These are phyloP conservation scores for Linum trigynum DNA, from an alignment of 345 rosid genomes.

Conservation along the genomic window DNA sequence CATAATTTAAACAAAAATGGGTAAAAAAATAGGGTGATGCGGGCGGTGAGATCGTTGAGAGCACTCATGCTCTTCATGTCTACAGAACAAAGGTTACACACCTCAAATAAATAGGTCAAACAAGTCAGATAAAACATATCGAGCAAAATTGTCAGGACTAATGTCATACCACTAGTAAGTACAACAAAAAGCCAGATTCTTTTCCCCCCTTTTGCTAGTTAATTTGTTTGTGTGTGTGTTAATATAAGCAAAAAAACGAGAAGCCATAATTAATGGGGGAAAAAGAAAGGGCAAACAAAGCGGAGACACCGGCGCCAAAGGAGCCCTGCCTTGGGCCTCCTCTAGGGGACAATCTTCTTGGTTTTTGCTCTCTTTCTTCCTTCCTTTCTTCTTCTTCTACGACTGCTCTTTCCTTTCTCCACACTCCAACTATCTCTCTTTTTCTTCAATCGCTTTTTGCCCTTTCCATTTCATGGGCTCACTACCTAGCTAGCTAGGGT, in stretches of 20 bases:
- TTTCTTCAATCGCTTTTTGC: constrained; percentile 14
- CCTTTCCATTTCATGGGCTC: background rate
- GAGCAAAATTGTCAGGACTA: no score
- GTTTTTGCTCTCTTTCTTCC: background rate
- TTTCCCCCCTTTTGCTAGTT: background rate
- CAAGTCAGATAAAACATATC: no score
- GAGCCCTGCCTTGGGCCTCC: constrained; percentile 45
- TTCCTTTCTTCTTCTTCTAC: constrained; percentile 4
- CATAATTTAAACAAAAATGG: no score
- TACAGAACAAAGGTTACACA: no score
- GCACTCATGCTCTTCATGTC: no score
- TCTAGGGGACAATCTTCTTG: constrained; percentile 44
- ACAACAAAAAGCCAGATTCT: background rate
- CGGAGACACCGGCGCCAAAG: constrained; percentile 67
- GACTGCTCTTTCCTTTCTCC: background rate
- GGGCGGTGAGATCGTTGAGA: no score
- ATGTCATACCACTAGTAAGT: background rate
- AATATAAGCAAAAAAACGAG: background rate
- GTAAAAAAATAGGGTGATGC: no score
- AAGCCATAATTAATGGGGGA: constrained; percentile 9
- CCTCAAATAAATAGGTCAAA: no score
- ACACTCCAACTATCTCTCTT: constrained; percentile 18
- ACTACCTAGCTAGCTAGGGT: no score
- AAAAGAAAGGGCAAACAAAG: constrained; percentile 17
- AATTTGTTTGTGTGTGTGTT: no score